These are phyloP conservation scores for Salix koriyanagi DNA, from an alignment of 345 rosid genomes.

Conservation along the genomic window DNA sequence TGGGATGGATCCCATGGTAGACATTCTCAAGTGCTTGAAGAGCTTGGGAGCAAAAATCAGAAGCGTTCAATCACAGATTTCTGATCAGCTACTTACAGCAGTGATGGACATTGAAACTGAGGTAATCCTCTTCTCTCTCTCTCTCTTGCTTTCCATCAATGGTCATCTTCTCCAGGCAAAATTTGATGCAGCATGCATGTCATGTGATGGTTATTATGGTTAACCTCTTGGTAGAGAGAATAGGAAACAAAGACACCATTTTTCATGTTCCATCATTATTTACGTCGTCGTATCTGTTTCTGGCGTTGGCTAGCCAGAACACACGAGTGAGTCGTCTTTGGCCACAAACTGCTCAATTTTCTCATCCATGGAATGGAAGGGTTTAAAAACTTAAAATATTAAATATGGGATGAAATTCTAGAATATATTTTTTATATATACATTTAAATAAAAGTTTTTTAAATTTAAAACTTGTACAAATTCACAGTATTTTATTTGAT, in stretches of 20 bases:
- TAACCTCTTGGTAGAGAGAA: not conserved
- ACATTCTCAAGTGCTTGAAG: constrained; percentile 47
- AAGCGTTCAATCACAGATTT: constrained; percentile 36
- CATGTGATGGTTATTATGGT: not conserved
- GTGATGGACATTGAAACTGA: constrained; percentile 38
- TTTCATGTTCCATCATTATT: not conserved
- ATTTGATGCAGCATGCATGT: not conserved
- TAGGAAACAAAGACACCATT: not conserved
- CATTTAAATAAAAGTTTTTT: no score
- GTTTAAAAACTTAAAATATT: not conserved
- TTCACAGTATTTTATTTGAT: no score
- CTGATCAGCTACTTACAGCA: constrained; percentile 32
- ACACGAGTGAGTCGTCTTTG: not conserved
- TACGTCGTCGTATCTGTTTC: not conserved
- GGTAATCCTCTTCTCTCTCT: constrained; percentile 15
- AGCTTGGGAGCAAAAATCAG: constrained; percentile 29
- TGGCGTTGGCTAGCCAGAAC: not conserved
- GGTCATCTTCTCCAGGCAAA: not conserved
- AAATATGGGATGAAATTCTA: no score
- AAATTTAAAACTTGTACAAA: no score
- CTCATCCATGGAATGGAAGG: not conserved
- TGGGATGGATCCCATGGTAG: constrained; percentile 57
- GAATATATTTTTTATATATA: no score
- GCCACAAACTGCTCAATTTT: not conserved
- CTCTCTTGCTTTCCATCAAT: not conserved